A percentile compares a stretch with the other conserved stretches of the same genome.
Conservation (phyloP, 371 early-diverging fungal species). For the Blakeslea trispora region DNA sequence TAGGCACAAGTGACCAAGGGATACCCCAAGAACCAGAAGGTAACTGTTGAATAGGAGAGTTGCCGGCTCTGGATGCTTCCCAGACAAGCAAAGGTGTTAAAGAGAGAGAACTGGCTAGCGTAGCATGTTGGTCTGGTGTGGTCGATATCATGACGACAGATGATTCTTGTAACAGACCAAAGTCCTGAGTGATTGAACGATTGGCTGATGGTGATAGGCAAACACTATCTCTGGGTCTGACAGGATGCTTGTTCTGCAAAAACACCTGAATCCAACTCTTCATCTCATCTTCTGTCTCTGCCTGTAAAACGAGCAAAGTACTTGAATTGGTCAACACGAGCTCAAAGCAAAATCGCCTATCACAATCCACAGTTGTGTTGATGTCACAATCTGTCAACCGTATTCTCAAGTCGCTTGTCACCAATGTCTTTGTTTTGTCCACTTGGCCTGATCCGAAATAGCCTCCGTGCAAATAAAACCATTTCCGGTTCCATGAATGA, state of each 20-base stretch:
- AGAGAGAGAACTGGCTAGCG: conserved; percentile 23
- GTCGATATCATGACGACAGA: conserved; percentile 27
- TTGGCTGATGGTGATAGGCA: background rate
- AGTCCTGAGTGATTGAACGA: background rate
- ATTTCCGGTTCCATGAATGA: conserved; percentile 48
- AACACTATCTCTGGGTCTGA: background rate
- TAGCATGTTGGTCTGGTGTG: conserved; percentile 14
- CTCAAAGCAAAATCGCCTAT: conserved; percentile 71
- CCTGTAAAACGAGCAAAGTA: conserved; percentile 51
- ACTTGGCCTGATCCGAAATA: conserved; percentile 47
- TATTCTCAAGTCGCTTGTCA: conserved; percentile 48
- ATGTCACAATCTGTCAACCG: conserved; percentile 54
- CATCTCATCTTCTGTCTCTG: conserved; percentile 64
- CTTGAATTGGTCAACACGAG: conserved; percentile 24
- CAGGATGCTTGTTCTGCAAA: conserved; percentile 44
- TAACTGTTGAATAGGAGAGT: background rate
- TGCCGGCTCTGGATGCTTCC: conserved; percentile 21
- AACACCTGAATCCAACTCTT: conserved; percentile 60
- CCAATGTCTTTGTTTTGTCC: conserved; percentile 42
- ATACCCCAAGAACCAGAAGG: conserved; percentile 36
- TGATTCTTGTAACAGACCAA: background rate
- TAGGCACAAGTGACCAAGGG: conserved; percentile 36
- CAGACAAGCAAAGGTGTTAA: conserved; percentile 33
- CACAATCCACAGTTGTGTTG: conserved; percentile 39
- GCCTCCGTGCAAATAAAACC: conserved; percentile 52